Percentiles rank a stretch among this genome's conserved stretches.
Evolutionary conservation across 352 stramenopile species (phyloP).

Genomic region (Plasmopara halstedii): DNA sequence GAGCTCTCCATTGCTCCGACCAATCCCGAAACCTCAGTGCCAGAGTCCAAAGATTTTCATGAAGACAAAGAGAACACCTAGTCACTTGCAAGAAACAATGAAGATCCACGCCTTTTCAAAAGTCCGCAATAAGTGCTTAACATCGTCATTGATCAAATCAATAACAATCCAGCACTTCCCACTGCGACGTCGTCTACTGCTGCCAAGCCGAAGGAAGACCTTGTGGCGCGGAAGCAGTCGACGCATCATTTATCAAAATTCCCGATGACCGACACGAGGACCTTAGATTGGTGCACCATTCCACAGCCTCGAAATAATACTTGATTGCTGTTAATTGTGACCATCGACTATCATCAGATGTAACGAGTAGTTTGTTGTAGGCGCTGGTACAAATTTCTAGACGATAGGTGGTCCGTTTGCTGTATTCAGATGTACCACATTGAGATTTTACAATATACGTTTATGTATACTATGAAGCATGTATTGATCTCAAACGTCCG

Average conservation of each 20-base stretch:
- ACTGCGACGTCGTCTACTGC: slow-evolving; percentile 9
- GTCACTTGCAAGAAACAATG: slow-evolving; percentile 44
- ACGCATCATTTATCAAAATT: no score
- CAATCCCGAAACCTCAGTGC: background rate
- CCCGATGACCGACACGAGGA: no score
- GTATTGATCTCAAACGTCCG: background rate
- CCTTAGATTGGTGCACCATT: slow-evolving; percentile 9
- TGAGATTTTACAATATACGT: background rate
- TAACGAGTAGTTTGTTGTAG: background rate
- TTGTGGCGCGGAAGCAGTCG: background rate
- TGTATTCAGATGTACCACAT: background rate
- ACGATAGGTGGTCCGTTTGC: no score
- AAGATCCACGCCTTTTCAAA: slow-evolving; percentile 57
- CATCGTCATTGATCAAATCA: slow-evolving; percentile 18
- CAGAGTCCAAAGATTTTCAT: slow-evolving; percentile 11
- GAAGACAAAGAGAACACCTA: slow-evolving; percentile 42
- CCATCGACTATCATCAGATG: no score
- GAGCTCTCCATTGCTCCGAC: slow-evolving; percentile 3
- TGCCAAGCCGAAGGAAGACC: slow-evolving; percentile 11
- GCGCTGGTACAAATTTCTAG: no score
- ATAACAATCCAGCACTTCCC: slow-evolving; percentile 5
- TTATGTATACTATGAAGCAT: background rate
- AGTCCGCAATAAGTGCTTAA: slow-evolving; percentile 69
- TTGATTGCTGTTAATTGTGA: slow-evolving; percentile 4
- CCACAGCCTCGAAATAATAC: background rate